These are phyloP conservation scores for Heritiera fomes DNA, from an alignment of 345 rosid species.

Conservation along the genomic window DNA sequence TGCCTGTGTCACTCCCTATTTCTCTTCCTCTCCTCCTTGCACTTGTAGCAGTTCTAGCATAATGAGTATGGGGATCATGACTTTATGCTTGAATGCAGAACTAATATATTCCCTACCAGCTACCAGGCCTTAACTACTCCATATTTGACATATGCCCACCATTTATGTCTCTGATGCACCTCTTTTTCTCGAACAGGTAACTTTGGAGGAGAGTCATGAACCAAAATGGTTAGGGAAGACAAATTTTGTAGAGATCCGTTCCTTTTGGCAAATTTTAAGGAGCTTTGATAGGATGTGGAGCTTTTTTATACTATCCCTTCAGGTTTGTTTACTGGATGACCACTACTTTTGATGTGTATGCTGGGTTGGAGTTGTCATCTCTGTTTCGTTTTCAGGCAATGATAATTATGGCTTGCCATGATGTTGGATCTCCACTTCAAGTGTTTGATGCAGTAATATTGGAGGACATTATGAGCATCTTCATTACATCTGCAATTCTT, in stretches of 20 bases:
- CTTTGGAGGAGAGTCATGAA: constrained; percentile 41
- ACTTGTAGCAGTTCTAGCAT: not conserved
- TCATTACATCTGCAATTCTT: constrained; percentile 79
- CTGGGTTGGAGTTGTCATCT: not conserved
- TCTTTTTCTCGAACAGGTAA: constrained; percentile 41
- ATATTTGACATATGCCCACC: not conserved
- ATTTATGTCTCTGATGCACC: constrained; percentile 9
- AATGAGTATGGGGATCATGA: not conserved
- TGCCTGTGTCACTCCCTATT: not conserved
- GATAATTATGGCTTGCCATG: constrained; percentile 95
- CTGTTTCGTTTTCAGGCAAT: constrained; percentile 62
- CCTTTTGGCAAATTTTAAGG: constrained; percentile 96
- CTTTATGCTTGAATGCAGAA: not conserved
- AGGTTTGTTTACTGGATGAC: constrained; percentile 47
- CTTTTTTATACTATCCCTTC: constrained; percentile 86
- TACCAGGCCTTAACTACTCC: not conserved
- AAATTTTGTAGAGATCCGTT: constrained; percentile 88
- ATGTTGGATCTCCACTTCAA: constrained; percentile 83
- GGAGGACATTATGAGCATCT: constrained; percentile 91
- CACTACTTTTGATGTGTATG: constrained; percentile 3
- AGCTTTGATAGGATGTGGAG: constrained; percentile 99
- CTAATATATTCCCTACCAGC: not conserved
- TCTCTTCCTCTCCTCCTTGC: not conserved
- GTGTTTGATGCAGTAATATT: constrained; percentile 66
- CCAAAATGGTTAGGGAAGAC: constrained; percentile 84